phyloP scores from a whole-genome alignment of 1,284 basidiomycete species.

The Puccinia novopanici region DNA sequence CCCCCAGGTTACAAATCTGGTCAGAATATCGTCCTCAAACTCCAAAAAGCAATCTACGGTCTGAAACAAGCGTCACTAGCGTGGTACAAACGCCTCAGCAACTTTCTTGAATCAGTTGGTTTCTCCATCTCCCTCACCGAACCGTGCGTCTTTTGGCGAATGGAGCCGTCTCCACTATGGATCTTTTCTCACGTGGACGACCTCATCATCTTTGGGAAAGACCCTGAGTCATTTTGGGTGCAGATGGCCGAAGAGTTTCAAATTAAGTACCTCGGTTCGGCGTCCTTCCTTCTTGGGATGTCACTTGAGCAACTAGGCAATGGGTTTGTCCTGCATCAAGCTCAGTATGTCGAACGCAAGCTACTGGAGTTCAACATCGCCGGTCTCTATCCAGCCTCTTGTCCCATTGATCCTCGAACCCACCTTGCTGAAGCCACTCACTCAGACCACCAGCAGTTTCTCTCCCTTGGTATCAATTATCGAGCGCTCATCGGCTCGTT shows the following conservation, averaged over 20 bases:
- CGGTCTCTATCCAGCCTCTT: neutral
- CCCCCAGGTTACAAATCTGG: neutral
- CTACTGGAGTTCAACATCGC: neutral
- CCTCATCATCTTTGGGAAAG: neutral
- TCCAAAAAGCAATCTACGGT: constrained; percentile 22
- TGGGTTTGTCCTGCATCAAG: neutral
- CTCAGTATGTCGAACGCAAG: neutral
- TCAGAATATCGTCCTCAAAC: neutral
- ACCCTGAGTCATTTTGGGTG: neutral
- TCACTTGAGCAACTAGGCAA: neutral
- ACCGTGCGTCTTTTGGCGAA: neutral
- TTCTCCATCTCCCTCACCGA: neutral
- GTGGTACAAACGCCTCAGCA: neutral
- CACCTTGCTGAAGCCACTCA: neutral
- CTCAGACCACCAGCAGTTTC: neutral
- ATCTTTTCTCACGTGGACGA: neutral
- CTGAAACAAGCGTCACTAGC: constrained; percentile 10
- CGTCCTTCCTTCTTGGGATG: neutral
- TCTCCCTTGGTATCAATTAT: neutral
- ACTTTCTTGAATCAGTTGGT: neutral
- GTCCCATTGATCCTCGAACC: neutral
- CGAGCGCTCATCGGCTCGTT: neutral
- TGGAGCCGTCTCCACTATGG: neutral
- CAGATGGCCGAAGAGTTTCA: neutral
- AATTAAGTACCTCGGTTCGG: neutral